Conservation (phyloP, 2,329 filamentous ascomycete species). For the Colletotrichum sidae region DNA sequence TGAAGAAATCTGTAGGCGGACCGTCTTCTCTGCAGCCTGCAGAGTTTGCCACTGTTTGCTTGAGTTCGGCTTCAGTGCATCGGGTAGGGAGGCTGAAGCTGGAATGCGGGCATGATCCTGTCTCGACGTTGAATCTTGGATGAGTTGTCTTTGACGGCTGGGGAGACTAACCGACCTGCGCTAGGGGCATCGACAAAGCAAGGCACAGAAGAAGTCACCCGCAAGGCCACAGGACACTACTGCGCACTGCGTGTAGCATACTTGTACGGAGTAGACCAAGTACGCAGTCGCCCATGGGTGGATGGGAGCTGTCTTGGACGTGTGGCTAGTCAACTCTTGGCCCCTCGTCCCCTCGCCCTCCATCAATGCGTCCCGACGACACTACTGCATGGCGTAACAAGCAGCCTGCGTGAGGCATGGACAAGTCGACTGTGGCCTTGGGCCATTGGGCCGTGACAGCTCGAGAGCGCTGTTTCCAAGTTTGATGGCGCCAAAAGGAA, state of each 20-base stretch:
- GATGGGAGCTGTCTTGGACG: neutral
- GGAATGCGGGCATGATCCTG: conserved; percentile 28
- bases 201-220: conserved; percentile 19
- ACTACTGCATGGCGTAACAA: neutral
- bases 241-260: too few species aligned
- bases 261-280: neutral
- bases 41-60: conserved; percentile 9
- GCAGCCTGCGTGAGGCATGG: conserved; percentile 11
- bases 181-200: conserved; percentile 27
- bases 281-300: conserved; percentile 3
- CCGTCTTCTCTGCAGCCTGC: neutral
- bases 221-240: too few species aligned
- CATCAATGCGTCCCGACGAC: conserved; percentile 10
- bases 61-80: conserved; percentile 15
- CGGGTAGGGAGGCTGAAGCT: conserved; percentile 18
- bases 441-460: neutral
- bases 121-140: conserved; percentile 5
- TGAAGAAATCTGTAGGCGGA: conserved; percentile 12
- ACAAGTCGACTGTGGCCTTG: neutral
- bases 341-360: neutral
- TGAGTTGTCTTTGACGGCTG: conserved; percentile 15
- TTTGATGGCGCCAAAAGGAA: conserved; percentile 13
- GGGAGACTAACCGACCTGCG: neutral
- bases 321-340: conserved; percentile 9
- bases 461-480: neutral